Evolutionary conservation across 83 land plant species (phyloP).

Genomic region (Larix sibirica): DNA sequence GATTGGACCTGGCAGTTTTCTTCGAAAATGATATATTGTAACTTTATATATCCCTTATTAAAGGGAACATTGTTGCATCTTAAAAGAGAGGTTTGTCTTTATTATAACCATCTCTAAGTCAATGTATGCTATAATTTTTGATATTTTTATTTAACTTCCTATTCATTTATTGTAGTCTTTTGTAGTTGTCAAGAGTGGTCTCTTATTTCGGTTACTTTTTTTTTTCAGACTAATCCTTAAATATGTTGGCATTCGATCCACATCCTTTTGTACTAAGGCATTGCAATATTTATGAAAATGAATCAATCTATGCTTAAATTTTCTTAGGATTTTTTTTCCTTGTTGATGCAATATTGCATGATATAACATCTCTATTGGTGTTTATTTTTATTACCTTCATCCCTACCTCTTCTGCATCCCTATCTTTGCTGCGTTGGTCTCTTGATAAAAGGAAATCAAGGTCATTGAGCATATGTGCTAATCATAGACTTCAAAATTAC

Average conservation of each 20-base stretch:
- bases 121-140: constrained; percentile 3
- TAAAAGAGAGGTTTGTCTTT: constrained; percentile 14
- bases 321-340: background rate
- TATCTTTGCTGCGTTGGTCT: background rate
- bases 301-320: background rate
- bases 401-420: background rate
- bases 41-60: constrained; percentile 9
- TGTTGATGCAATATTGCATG: background rate
- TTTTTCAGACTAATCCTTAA: background rate
- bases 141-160: constrained; percentile 2
- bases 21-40: constrained; percentile 13
- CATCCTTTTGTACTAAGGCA: constrained; percentile 6
- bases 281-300: background rate
- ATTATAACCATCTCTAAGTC: background rate
- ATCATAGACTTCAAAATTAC: background rate
- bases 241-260: constrained; percentile 1
- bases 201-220: background rate
- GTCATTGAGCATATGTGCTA: background rate
- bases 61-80: constrained; percentile 12
- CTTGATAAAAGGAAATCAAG: background rate
- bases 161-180: constrained; percentile 12
- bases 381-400: background rate
- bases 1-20: constrained; percentile 9
- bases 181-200: background rate
- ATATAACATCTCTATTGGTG: background rate